Percentiles rank a stretch among this genome's conserved stretches.
These are phyloP conservation scores for Geotrichum reessii DNA, from an alignment of 1,139 yeast genomes.

Conservation along the genomic window DNA sequence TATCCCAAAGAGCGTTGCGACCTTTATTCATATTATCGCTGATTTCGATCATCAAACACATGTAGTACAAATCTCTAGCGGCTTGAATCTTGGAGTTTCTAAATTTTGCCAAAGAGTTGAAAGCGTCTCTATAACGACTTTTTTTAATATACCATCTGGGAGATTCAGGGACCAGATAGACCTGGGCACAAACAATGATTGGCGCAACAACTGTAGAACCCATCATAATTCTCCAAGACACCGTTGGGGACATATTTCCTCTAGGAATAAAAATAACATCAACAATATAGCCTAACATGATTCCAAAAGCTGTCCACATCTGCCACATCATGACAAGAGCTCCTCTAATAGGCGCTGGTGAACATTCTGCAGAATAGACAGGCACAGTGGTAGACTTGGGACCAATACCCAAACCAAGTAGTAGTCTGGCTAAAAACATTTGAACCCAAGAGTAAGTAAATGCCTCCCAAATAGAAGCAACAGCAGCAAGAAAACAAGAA, in stretches of 20 bases:
- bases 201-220: constrained; percentile 77
- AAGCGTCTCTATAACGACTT: constrained; percentile 54
- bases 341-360: constrained; percentile 73
- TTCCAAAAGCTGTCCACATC: constrained; percentile 81
- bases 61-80: constrained; percentile 72
- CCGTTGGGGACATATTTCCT: constrained; percentile 42
- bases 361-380: constrained; percentile 73
- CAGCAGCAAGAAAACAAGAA: constrained; percentile 59
- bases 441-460: constrained; percentile 70
- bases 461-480: constrained; percentile 74
- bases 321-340: constrained; percentile 86
- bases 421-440: constrained; percentile 64
- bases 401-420: constrained; percentile 74
- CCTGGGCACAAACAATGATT: constrained; percentile 56
- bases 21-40: constrained; percentile 51
- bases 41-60: constrained; percentile 58
- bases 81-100: constrained; percentile 55
- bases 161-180: constrained; percentile 68
- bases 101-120: constrained; percentile 45
- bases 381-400: constrained; percentile 79
- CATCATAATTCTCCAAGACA: constrained; percentile 77
- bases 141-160: constrained; percentile 79
- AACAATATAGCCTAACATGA: constrained; percentile 72
- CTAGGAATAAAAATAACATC: constrained; percentile 55
- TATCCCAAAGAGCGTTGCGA: constrained; percentile 41